Conservation (phyloP, 257 asterid species). For the Ballota nigra region DNA sequence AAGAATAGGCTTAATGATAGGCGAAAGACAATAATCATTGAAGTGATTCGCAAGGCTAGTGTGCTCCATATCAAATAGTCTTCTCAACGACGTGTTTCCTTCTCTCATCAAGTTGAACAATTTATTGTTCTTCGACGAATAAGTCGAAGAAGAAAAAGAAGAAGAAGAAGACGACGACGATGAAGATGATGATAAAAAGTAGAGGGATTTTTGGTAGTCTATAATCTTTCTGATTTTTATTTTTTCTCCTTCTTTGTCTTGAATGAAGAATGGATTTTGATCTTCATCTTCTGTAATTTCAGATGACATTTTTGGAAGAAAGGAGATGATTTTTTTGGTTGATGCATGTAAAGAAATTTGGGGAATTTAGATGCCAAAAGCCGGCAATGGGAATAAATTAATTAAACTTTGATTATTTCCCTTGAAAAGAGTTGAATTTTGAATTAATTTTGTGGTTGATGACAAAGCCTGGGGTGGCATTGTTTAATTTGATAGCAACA, state of each 20-base stretch:
- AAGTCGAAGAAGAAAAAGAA: constrained; percentile 34
- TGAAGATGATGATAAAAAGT: constrained; percentile 23
- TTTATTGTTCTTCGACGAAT: constrained; percentile 37
- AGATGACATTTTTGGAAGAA: constrained; percentile 41
- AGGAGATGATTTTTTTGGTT: not conserved
- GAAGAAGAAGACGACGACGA: constrained; percentile 22
- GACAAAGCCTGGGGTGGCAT: not conserved
- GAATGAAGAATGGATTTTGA: constrained; percentile 3
- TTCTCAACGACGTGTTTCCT: constrained; percentile 63
- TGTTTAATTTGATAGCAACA: not conserved
- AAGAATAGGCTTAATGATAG: constrained; percentile 43
- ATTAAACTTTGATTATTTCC: not conserved
- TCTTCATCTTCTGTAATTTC: constrained; percentile 47
- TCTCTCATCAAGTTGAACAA: constrained; percentile 60
- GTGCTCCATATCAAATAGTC: constrained; percentile 74
- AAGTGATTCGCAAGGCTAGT: constrained; percentile 54
- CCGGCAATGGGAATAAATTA: constrained; percentile 30
- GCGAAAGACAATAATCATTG: constrained; percentile 61
- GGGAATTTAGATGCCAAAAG: constrained; percentile 8
- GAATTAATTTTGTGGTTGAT: constrained; percentile 12
- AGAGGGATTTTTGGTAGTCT: constrained; percentile 55
- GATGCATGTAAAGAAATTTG: constrained; percentile 8
- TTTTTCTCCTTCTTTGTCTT: constrained; percentile 40
- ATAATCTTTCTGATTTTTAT: constrained; percentile 40
- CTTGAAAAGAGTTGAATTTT: not conserved